Evolutionary conservation across 2,329 filamentous ascomycete genomes (phyloP), one percentile per base, ranked within the genome.

Genomic region (Penicillium sp.): DNA sequence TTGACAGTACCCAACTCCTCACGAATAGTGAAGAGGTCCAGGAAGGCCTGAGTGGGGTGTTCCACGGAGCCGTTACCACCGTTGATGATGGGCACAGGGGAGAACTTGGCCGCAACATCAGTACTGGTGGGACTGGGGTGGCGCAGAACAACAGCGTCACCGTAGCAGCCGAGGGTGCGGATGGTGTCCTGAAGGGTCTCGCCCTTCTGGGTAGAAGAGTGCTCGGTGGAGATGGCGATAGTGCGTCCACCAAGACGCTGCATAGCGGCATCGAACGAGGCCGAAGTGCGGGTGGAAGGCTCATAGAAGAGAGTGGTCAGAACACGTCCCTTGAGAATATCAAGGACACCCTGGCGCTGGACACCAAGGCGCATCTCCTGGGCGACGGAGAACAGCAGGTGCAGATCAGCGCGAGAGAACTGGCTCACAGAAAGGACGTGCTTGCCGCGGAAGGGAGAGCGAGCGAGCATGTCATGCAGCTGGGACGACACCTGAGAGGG

Each of bases 221-320:
- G 85, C 6, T 86, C 83, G 2, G 93, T 95, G 38, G 90, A 81
- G 67, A 97, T 86, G 47, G 86, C 81, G 49, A 99, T 82, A 3
- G 88, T 93, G 45, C 90, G 84, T 44, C 94, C 94, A 62, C 94
- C 94, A 5, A 99, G 86, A 47, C 95, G 88, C 80, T 99, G 95
- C 94, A 99, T 99, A 39, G 94, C 94, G 51, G 93, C 89, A 69
- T 99, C 94, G 65, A 99, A 99, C 3, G 94, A 99, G 34, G 89
- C 85, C 12, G 93, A 96, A 5, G 94, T 99, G 49, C 94, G 85
- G 2, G 94, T 99, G 0, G 93, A 97, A 2, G 94, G 94, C 80
- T 99, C 94, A 74, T 92, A 99, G 82, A 99, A 99, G 78, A 99
- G 85, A 2, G 90, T 94, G 76, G 88, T 90, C 34, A 99, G 82